A percentile compares a stretch with the other conserved stretches of the same genome.
phyloP scores from a whole-genome alignment of 2,329 filamentous ascomycete species.

The Trichoderma sp. region DNA sequence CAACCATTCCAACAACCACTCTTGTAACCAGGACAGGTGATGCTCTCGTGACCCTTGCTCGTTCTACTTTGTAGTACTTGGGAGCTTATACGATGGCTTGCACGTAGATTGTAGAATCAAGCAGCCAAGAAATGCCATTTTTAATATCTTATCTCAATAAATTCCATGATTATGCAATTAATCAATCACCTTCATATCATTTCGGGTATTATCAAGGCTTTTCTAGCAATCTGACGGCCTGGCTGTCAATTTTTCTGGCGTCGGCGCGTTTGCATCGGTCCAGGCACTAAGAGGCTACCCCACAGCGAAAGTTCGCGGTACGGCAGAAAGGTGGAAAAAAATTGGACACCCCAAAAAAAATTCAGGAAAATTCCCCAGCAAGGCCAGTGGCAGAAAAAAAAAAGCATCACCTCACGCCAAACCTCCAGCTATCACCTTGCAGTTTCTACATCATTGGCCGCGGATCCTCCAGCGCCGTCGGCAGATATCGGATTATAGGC shows the following conservation, averaged over 20 bases:
- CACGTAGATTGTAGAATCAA: neutral
- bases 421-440: slow-evolving; percentile 2
- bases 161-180: neutral
- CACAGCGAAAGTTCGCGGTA: slow-evolving; percentile 18
- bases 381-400: slow-evolving; percentile 19
- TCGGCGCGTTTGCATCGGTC: neutral
- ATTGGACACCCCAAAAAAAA: slow-evolving; percentile 21
- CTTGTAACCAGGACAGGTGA: neutral
- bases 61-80: neutral
- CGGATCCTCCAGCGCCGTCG: neutral
- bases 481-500: neutral
- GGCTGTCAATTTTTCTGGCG: neutral
- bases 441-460: neutral
- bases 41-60: neutral
- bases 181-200: neutral
- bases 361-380: slow-evolving; percentile 14
- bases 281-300: slow-evolving; percentile 14
- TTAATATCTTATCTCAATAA: neutral
- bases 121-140: neutral
- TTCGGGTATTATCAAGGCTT: neutral
- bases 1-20: neutral
- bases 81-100: neutral
- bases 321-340: slow-evolving; percentile 15
- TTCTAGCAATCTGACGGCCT: neutral
- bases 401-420: slow-evolving; percentile 15